Evolutionary conservation across 75 land plant species (phyloP), one percentile per base, ranked within the genome.

Genomic region (Pinus tabuliformis): DNA sequence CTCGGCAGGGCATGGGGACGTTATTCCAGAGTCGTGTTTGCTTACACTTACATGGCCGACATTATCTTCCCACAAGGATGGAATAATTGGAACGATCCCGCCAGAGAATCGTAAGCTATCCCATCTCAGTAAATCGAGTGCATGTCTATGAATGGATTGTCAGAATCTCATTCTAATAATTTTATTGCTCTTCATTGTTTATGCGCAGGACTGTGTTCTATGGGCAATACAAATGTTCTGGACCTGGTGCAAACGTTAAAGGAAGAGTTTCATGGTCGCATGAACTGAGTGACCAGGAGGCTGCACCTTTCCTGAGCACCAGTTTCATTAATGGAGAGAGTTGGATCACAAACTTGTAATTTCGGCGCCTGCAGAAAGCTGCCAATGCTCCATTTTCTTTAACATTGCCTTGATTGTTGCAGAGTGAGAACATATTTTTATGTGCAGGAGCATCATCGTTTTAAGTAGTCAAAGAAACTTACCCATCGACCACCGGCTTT

Each of bases 1-100:
- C 57, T 95, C 7, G 98, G 98, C 16, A 81, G 97, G 7, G 93
- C 95, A 24, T 90, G 93, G 95, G 93, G 91, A 30, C 84, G 81
- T 26, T 84, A 76, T 73, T 90, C 95, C 15, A 84, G 95, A 60
- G 90, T 88, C 3, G 86, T 90, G 30, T 92, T 88, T 78, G 76
- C 86, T 58, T 73, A 68, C 56, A 86, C 89, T 26, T 82, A 74
- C 79, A 78, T 92, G 58, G 95, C 77, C 30, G 59, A 78, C 21
- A 36, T 92, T 33, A 83, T 92, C 59, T 77, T 78, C 58, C 90
- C 95, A 2, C 72, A 79, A 78, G 95, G 95, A 13, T 92, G 95
- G 95, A 24, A 78, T 58, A 73, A 90, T 78, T 90, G 88, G 78
- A 81, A 79, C 1, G 62, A 85, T 57, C 66, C 88, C n/a, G 3